A percentile compares a stretch with the other conserved stretches of the same genome.
Conservation (phyloP, 495 filamentous ascomycete species). For the Thozetella sp. region DNA sequence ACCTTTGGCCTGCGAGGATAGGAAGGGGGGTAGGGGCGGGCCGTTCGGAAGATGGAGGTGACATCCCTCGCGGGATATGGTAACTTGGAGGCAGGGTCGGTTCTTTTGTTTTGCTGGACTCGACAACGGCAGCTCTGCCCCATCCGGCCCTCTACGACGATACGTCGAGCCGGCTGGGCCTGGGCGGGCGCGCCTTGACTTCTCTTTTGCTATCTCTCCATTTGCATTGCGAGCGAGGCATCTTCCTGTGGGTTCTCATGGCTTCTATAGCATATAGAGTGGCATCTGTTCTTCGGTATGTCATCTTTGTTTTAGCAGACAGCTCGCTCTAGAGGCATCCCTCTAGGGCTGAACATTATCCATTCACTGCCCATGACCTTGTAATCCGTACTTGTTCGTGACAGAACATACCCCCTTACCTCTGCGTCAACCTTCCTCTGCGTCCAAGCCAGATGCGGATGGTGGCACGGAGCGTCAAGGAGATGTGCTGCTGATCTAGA, state of each 20-base stretch:
- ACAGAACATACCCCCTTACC: no score
- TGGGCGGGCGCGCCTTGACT: no score
- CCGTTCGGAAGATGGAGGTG: neutral
- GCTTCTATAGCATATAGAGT: neutral
- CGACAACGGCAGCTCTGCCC: neutral
- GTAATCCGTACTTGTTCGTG: no score
- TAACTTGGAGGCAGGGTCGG: neutral
- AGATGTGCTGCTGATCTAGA: no score
- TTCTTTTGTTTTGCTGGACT: neutral
- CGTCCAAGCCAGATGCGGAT: no score
- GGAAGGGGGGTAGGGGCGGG: neutral
- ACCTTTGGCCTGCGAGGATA: no score
- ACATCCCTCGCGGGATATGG: neutral
- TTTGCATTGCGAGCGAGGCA: constrained; percentile 1
- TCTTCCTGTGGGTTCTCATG: neutral
- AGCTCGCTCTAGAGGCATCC: neutral
- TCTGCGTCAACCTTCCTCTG: no score
- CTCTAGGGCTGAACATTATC: neutral
- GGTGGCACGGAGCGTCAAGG: no score
- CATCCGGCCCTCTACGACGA: neutral
- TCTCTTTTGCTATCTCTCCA: neutral
- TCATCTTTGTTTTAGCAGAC: neutral
- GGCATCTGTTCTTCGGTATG: neutral
- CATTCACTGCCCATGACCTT: neutral
- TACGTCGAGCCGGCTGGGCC: neutral